Evolutionary conservation across 2,329 filamentous ascomycete species (phyloP).

Genomic region (Phialemonium atrogriseum): DNA sequence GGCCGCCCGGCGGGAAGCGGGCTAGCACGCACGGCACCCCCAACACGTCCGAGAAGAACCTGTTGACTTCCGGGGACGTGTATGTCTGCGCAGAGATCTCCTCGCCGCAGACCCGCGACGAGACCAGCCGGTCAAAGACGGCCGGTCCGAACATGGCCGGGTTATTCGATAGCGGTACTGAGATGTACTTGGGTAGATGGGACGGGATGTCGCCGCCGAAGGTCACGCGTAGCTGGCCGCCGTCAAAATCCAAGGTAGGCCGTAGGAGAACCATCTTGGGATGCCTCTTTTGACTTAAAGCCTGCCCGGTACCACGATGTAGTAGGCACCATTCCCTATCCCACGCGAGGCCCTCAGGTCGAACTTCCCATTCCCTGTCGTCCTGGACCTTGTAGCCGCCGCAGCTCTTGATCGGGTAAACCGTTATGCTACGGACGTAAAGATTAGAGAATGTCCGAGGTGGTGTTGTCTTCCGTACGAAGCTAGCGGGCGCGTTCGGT

Average conservation of each 20-base stretch:
- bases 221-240: constrained; percentile 55
- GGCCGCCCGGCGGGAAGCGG: constrained; percentile 65
- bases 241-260: constrained; percentile 63
- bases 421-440: constrained; percentile 55
- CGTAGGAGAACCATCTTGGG: constrained; percentile 79
- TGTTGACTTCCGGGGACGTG: constrained; percentile 52
- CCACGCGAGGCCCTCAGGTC: constrained; percentile 78
- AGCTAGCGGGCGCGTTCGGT: background rate
- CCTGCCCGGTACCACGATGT: constrained; percentile 75
- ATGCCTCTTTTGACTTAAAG: constrained; percentile 81
- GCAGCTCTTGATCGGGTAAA: constrained; percentile 95
- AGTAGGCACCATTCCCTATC: constrained; percentile 96
- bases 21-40: constrained; percentile 77
- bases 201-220: constrained; percentile 28
- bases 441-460: constrained; percentile 23
- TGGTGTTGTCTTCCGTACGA: no score
- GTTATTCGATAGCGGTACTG: constrained; percentile 60
- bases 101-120: constrained; percentile 78
- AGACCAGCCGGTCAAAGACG: constrained; percentile 28
- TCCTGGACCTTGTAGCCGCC: constrained; percentile 65
- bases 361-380: constrained; percentile 63
- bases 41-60: constrained; percentile 70
- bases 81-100: constrained; percentile 65
- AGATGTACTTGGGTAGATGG: constrained; percentile 27
- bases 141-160: constrained; percentile 44